Percentiles rank a stretch among this genome's conserved stretches.
Conservation (phyloP, 129 eudicot species). For the Flaveria bidentis region DNA sequence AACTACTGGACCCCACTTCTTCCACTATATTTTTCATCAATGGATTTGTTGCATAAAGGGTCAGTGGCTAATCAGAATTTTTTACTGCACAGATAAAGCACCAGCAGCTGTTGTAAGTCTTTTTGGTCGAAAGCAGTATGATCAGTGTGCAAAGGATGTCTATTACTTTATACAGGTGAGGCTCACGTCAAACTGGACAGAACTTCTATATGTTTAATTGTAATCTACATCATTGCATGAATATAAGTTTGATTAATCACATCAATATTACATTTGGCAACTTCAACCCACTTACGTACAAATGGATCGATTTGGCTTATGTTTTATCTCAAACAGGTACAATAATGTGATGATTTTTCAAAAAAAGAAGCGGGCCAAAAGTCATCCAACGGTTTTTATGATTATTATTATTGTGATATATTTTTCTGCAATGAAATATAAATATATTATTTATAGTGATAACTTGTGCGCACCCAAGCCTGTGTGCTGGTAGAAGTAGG, state of each 20-base stretch:
- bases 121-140: constrained; percentile 95
- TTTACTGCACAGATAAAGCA: constrained; percentile 62
- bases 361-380: not conserved
- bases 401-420: not conserved
- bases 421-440: not conserved
- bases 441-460: not conserved
- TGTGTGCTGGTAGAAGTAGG: no score
- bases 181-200: not conserved
- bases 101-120: constrained; percentile 88
- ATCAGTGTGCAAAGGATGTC: constrained; percentile 87
- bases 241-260: not conserved
- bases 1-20: constrained; percentile 15
- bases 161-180: constrained; percentile 90
- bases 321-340: not conserved
- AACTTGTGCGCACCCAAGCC: not conserved
- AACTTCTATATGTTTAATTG: constrained; percentile 3
- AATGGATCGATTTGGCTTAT: constrained; percentile 1
- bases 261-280: not conserved
- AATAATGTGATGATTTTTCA: not conserved
- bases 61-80: constrained; percentile 9
- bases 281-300: constrained; percentile 1
- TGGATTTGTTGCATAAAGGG: constrained; percentile 16
- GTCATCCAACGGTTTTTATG: not conserved
- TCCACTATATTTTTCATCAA: not conserved
- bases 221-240: constrained; percentile 7